A percentile compares a stretch with the other conserved stretches of the same genome.
Evolutionary conservation across 1,284 basidiomycete species (phyloP).

Genomic region (Boletellus sp.): DNA sequence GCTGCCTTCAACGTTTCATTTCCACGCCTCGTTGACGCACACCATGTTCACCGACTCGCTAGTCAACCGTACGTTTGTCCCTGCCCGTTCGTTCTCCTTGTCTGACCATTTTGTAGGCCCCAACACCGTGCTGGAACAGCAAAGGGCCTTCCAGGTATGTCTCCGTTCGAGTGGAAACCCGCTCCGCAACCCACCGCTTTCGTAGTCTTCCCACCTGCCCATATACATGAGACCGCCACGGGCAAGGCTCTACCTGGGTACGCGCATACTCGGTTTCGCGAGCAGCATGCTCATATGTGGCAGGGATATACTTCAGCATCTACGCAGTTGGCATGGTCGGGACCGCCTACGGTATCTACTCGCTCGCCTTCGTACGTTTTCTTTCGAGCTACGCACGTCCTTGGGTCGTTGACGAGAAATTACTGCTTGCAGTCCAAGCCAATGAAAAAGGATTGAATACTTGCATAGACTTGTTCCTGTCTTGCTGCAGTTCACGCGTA

Average conservation of each 20-base stretch:
- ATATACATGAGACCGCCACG: conserved; percentile 47
- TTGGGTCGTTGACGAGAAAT: neutral
- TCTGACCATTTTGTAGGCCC: conserved; percentile 37
- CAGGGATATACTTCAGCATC: conserved; percentile 53
- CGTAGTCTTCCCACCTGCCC: conserved; percentile 38
- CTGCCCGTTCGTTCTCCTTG: too few species aligned
- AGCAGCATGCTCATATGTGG: conserved; percentile 2
- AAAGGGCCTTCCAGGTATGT: conserved; percentile 61
- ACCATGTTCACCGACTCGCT: conserved; percentile 54
- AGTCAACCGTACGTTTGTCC: conserved; percentile 42
- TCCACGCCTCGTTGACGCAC: neutral
- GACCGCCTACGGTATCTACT: conserved; percentile 47
- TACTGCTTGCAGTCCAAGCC: conserved; percentile 20
- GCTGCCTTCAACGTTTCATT: neutral
- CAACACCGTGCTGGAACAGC: conserved; percentile 61
- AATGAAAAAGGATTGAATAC: conserved; percentile 22
- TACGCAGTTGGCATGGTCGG: conserved; percentile 54
- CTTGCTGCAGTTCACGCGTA: conserved; percentile 11
- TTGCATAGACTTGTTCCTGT: conserved; percentile 9
- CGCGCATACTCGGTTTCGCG: conserved; percentile 1
- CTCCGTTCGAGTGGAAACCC: neutral
- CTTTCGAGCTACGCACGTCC: neutral
- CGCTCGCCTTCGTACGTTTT: conserved; percentile 50
- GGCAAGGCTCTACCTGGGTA: conserved; percentile 48
- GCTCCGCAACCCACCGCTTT: conserved; percentile 5